These are phyloP conservation scores for Amanita molliuscula DNA, from an alignment of 768 basidiomycete genomes.

Conservation along the genomic window DNA sequence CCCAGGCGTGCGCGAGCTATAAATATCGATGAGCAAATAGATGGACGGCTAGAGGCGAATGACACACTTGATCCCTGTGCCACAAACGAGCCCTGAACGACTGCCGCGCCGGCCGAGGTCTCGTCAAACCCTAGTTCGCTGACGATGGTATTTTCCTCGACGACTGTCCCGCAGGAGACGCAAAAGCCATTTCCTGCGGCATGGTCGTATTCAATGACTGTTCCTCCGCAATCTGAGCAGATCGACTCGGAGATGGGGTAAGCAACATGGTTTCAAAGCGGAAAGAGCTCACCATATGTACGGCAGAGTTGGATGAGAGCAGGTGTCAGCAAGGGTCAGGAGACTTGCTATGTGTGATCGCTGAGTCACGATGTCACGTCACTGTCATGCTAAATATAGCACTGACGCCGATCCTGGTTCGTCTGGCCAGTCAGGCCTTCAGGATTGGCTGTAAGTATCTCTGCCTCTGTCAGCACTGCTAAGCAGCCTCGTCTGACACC, in stretches of 20 bases:
- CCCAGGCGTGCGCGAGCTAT: constrained; percentile 75
- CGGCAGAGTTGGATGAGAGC: neutral
- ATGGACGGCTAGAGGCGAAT: neutral
- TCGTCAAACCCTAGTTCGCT: constrained; percentile 96
- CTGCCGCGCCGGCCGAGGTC: constrained; percentile 81
- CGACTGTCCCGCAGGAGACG: constrained; percentile 76
- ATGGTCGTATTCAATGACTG: constrained; percentile 77
- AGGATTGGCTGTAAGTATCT: neutral
- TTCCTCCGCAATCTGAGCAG: constrained; percentile 73
- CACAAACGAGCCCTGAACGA: constrained; percentile 92
- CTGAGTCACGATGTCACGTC: constrained; percentile 1
- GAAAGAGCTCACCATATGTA: neutral
- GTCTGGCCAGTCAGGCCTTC: neutral
- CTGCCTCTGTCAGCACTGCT: neutral
- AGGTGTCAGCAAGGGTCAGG: constrained; percentile 1
- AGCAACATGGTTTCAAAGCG: neutral
- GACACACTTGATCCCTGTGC: constrained; percentile 82
- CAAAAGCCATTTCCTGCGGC: constrained; percentile 84
- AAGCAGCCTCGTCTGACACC: neutral
- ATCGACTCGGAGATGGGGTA: constrained; percentile 29
- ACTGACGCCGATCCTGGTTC: neutral
- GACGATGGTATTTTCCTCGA: constrained; percentile 91
- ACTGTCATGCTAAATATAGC: neutral
- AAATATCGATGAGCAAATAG: neutral
- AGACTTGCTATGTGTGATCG: neutral